These are phyloP conservation scores for Boletus vinaceobasis DNA, from an alignment of 768 basidiomycete genomes.

Conservation along the genomic window DNA sequence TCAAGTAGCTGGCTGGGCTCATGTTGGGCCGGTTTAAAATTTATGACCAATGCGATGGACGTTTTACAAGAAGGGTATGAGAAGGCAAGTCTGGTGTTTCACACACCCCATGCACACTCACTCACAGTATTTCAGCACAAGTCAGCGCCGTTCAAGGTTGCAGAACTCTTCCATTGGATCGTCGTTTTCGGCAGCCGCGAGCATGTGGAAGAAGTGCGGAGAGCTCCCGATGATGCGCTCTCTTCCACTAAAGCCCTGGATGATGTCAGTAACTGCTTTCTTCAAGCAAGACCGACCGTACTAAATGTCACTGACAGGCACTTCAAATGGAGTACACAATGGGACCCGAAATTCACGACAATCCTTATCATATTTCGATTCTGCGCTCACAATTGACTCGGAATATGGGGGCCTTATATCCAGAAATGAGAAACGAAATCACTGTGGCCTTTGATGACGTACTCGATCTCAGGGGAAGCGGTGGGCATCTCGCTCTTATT, in stretches of 20 bases:
- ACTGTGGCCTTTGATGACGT: constrained; percentile 35
- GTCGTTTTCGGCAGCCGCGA: constrained; percentile 34
- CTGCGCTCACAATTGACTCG: constrained; percentile 28
- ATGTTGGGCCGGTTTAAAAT: constrained; percentile 21
- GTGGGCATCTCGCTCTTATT: background rate
- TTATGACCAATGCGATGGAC: constrained; percentile 8
- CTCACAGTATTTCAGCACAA: constrained; percentile 21
- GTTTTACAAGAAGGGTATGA: constrained; percentile 33
- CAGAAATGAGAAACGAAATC: constrained; percentile 45
- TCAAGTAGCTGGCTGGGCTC: constrained; percentile 25
- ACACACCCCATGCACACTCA: background rate
- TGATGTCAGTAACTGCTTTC: constrained; percentile 27
- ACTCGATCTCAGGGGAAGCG: constrained; percentile 23
- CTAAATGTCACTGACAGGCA: constrained; percentile 21
- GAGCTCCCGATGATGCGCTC: constrained; percentile 37
- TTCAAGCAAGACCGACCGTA: too few species aligned
- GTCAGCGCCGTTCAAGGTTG: constrained; percentile 31
- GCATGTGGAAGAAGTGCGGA: constrained; percentile 39
- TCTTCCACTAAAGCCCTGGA: constrained; percentile 29
- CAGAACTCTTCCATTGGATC: constrained; percentile 33
- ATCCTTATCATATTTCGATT: constrained; percentile 22
- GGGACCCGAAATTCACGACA: constrained; percentile 27
- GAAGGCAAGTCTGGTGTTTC: constrained; percentile 15
- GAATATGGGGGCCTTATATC: constrained; percentile 37
- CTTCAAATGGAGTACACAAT: constrained; percentile 39